phyloP scores from a whole-genome alignment of 176 grass and related monocot species.

The Hyparrhenia diplandra region DNA sequence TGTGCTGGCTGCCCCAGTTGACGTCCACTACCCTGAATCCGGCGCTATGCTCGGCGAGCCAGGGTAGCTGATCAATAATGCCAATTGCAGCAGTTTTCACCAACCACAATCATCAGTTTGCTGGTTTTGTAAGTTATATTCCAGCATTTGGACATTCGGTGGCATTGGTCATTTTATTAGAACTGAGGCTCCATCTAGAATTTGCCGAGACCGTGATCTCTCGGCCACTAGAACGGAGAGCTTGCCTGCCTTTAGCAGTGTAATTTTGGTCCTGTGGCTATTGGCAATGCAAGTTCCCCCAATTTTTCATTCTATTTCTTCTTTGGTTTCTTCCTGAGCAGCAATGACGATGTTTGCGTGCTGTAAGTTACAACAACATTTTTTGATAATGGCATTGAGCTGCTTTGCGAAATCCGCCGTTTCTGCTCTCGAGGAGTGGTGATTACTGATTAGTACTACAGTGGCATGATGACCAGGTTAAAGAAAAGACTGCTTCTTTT shows the following conservation, averaged over 20 bases:
- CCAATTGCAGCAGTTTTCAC: not conserved
- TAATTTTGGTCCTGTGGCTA: conserved; percentile 40
- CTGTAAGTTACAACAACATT: conserved; percentile 32
- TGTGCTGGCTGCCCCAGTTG: conserved; percentile 38
- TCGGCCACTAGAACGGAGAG: conserved; percentile 7
- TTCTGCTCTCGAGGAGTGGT: not conserved
- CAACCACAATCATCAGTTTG: not conserved
- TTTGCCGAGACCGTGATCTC: not conserved
- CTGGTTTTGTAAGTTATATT: conserved; percentile 38
- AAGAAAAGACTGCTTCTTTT: not conserved
- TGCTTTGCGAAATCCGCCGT: not conserved
- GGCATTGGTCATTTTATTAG: conserved; percentile 13
- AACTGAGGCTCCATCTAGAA: conserved; percentile 20
- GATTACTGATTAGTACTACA: not conserved
- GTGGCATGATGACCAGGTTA: not conserved
- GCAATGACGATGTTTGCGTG: conserved; percentile 21
- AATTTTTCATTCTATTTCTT: conserved; percentile 25
- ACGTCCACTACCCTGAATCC: conserved; percentile 1
- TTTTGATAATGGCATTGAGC: conserved; percentile 32
- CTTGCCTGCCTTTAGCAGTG: conserved; percentile 25
- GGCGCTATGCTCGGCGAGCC: not conserved
- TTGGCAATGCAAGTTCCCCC: conserved; percentile 15
- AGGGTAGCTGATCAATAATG: conserved; percentile 22
- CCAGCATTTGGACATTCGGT: conserved; percentile 28
- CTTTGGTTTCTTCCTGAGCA: conserved; percentile 14